Evolutionary conservation across 1,284 basidiomycete genomes (phyloP).

Genomic region (Cutaneotrichosporon sp.): DNA sequence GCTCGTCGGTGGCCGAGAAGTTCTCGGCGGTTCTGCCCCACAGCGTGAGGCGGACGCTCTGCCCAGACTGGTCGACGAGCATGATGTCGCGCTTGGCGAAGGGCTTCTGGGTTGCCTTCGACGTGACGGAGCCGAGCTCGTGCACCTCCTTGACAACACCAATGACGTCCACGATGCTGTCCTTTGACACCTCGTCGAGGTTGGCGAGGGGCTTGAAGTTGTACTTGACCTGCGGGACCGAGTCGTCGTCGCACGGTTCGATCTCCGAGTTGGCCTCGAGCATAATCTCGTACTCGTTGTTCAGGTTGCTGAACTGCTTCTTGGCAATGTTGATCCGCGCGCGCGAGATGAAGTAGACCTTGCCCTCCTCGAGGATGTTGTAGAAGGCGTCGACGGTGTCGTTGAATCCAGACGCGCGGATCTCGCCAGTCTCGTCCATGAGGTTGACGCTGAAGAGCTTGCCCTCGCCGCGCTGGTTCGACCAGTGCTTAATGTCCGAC

Average conservation of each 20-base stretch:
- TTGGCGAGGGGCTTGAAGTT: conserved; percentile 71
- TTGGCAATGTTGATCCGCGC: conserved; percentile 93
- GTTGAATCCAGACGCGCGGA: conserved; percentile 91
- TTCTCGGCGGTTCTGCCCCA: conserved; percentile 96
- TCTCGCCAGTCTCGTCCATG: conserved; percentile 95
- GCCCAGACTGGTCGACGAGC: conserved; percentile 82
- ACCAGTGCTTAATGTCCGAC: conserved; percentile 85
- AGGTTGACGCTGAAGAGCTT: conserved; percentile 92
- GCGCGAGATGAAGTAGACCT: conserved; percentile 89
- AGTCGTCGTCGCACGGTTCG: conserved; percentile 72
- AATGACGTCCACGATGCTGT: conserved; percentile 71
- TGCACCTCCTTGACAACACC: conserved; percentile 79
- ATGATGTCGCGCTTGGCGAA: conserved; percentile 84
- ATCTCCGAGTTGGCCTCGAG: conserved; percentile 84
- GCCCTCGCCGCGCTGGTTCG: conserved; percentile 88
- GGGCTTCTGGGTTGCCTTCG: conserved; percentile 71
- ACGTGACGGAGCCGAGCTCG: conserved; percentile 68
- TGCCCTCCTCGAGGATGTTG: conserved; percentile 82
- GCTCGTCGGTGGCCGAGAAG: conserved; percentile 62
- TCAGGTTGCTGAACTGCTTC: conserved; percentile 90
- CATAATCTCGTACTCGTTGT: conserved; percentile 92
- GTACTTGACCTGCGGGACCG: conserved; percentile 79
- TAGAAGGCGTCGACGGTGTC: conserved; percentile 80
- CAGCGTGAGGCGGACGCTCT: conserved; percentile 80
- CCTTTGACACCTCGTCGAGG: conserved; percentile 69